These are phyloP conservation scores for Solanum pennellii DNA, from an alignment of 257 asterid species.

Conservation along the genomic window DNA sequence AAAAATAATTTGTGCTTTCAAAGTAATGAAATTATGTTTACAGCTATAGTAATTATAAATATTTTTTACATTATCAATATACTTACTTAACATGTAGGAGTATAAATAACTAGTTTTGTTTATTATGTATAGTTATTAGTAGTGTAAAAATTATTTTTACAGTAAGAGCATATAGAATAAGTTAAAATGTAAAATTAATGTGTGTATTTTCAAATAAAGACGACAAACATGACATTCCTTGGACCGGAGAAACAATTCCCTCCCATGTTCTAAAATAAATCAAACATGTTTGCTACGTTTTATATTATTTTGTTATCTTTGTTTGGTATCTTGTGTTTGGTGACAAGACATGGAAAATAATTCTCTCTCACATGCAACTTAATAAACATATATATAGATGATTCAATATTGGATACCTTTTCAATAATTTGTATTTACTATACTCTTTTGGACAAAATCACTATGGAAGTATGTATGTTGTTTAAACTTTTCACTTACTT, in stretches of 20 bases:
- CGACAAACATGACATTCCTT: conserved; percentile 3
- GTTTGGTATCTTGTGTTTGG: not conserved
- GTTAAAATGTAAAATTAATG: not conserved
- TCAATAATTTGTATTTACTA: not conserved
- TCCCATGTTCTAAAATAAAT: not conserved
- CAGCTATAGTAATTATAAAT: not conserved
- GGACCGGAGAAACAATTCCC: not conserved
- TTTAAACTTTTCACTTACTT: not conserved
- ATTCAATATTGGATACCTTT: not conserved
- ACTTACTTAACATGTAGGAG: not conserved
- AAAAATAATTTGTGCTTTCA: too few relatives aligned
- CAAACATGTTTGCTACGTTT: not conserved
- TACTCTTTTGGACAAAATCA: not conserved
- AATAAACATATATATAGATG: not conserved
- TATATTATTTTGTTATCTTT: not conserved
- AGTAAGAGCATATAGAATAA: not conserved
- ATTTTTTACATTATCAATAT: not conserved
- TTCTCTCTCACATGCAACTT: not conserved
- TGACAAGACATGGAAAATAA: not conserved
- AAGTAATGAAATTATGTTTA: not conserved
- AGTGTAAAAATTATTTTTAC: not conserved
- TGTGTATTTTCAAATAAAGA: not conserved
- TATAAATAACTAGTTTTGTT: not conserved
- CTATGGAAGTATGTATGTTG: not conserved
- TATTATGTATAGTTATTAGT: not conserved